phyloP scores from a whole-genome alignment of 306 rosid species.

The Castanea crenata region DNA sequence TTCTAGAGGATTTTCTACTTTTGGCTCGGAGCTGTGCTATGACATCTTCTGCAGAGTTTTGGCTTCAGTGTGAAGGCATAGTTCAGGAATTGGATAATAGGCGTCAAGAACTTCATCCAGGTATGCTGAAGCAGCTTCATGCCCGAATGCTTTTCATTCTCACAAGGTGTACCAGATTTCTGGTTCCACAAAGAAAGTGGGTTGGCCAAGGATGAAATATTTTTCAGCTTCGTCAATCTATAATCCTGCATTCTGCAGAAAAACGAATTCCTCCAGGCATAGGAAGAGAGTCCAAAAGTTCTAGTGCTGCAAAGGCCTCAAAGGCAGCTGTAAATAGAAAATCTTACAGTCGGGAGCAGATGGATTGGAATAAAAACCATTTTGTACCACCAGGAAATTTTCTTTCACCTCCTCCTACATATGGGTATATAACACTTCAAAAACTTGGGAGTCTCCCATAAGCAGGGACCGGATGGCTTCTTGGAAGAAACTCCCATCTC shows the following conservation, averaged over 20 bases:
- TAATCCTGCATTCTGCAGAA: constrained; percentile 63
- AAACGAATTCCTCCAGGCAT: constrained; percentile 61
- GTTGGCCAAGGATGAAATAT: constrained; percentile 83
- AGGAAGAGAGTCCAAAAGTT: constrained; percentile 60
- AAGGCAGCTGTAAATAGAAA: constrained; percentile 63
- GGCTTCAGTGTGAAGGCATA: constrained; percentile 98
- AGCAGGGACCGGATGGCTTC: constrained; percentile 76
- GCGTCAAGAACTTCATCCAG: constrained; percentile 91
- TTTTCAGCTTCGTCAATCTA: constrained; percentile 75
- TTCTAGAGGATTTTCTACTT: constrained; percentile 86
- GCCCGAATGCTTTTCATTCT: constrained; percentile 95
- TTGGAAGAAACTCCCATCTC: constrained; percentile 85
- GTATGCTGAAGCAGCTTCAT: constrained; percentile 88
- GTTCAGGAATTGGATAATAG: constrained; percentile 99
- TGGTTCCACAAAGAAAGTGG: constrained; percentile 92
- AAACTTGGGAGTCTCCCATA: constrained; percentile 50
- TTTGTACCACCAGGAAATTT: constrained; percentile 36
- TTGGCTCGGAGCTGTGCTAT: constrained; percentile 94
- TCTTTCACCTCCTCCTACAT: constrained; percentile 30
- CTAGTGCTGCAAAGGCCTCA: constrained; percentile 49
- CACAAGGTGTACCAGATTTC: constrained; percentile 87
- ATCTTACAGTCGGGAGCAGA: constrained; percentile 90
- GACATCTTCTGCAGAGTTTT: constrained; percentile 88
- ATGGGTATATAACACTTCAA: constrained; percentile 35
- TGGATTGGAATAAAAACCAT: constrained; percentile 65